Conservation (phyloP, 169 alveolate species). For the Cryptosporidium muris region DNA sequence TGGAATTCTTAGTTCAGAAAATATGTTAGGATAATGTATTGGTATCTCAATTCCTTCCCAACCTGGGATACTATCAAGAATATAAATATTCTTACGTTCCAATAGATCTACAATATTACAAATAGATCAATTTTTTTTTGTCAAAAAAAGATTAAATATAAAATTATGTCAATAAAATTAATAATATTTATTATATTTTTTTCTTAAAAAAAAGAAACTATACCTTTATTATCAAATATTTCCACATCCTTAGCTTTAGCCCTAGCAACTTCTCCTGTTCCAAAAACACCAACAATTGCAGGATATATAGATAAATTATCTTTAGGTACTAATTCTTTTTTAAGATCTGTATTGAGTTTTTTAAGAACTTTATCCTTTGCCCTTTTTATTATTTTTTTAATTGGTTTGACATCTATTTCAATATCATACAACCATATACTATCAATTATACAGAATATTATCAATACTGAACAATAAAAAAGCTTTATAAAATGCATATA, state of each 20-base stretch:
- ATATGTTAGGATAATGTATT: neutral
- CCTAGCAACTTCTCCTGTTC: no score
- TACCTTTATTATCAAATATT: constrained; percentile 20
- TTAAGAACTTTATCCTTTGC: no score
- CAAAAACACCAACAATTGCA: constrained; percentile 12
- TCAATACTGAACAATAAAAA: no score
- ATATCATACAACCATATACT: no score
- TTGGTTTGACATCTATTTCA: no score
- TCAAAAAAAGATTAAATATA: neutral
- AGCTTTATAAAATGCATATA: no score
- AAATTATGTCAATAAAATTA: neutral
- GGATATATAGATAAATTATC: constrained; percentile 39
- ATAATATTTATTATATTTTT: neutral
- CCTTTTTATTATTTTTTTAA: no score
- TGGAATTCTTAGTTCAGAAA: constrained; percentile 3
- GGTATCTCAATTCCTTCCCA: constrained; percentile 70
- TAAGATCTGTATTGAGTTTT: no score
- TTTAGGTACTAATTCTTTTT: neutral
- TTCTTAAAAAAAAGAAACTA: neutral
- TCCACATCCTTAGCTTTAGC: neutral
- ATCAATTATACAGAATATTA: no score
- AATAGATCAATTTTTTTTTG: neutral
- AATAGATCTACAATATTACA: constrained; percentile 9
- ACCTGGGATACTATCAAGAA: constrained; percentile 56
- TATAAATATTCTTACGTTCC: constrained; percentile 17